phyloP scores from a whole-genome alignment of 75 land plant species.

The Cryptomeria japonica region DNA sequence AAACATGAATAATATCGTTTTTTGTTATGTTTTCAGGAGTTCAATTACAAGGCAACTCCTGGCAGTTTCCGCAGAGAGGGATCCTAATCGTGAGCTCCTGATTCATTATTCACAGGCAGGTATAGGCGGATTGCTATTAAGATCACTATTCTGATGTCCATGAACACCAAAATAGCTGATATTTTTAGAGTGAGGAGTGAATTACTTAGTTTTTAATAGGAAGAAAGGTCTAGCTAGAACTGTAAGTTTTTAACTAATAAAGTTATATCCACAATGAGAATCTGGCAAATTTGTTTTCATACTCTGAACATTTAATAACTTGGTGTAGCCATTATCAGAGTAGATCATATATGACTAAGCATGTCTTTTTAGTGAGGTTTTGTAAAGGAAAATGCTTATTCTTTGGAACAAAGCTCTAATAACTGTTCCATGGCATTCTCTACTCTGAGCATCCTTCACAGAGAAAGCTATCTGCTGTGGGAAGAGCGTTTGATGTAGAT shows the following conservation, averaged over 20 bases:
- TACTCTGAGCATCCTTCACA: neutral
- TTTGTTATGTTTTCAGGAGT: neutral
- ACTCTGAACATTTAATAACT: slow-evolving; percentile 4
- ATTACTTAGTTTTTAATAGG: neutral
- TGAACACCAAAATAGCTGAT: neutral
- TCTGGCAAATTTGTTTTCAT: slow-evolving; percentile 22
- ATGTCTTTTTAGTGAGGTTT: neutral
- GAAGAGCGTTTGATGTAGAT: neutral
- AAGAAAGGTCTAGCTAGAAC: neutral
- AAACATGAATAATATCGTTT: neutral
- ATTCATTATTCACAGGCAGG: neutral
- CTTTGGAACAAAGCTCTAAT: slow-evolving; percentile 2
- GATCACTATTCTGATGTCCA: neutral
- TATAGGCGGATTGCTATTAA: neutral
- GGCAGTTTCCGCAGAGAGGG: neutral
- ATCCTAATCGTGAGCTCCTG: neutral
- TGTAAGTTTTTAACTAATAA: slow-evolving; percentile 7
- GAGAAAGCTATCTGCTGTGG: neutral
- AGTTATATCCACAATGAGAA: neutral
- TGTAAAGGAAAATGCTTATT: neutral
- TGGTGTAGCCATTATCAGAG: neutral
- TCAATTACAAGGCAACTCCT: slow-evolving; percentile 6
- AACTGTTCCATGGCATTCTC: neutral
- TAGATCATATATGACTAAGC: neutral
- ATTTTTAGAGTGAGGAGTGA: neutral